These are phyloP conservation scores for Nepenthes alata DNA, from an alignment of 179 eudicot species.

Conservation along the genomic window DNA sequence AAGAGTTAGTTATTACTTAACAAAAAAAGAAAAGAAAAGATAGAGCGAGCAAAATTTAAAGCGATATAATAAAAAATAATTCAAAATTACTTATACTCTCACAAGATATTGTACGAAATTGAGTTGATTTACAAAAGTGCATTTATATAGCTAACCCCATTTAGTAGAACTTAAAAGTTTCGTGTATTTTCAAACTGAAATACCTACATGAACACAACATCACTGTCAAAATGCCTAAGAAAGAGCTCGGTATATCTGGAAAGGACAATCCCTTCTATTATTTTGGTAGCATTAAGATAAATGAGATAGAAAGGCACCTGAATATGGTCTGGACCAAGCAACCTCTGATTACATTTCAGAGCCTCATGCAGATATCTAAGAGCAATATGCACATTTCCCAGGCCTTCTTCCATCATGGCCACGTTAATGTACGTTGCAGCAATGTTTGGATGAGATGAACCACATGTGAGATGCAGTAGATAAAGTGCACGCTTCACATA, in stretches of 20 bases:
- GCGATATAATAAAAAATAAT: no score
- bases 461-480: slow-evolving; percentile 93
- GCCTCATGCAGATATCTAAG: slow-evolving; percentile 99
- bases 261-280: neutral
- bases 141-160: no score
- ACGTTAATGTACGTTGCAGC: slow-evolving; percentile 99
- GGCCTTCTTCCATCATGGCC: slow-evolving; percentile 99
- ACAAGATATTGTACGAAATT: no score
- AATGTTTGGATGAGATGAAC: slow-evolving; percentile 99
- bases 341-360: slow-evolving; percentile 89
- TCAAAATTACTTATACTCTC: no score
- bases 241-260: neutral
- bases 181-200: no score
- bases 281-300: neutral
- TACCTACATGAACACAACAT: no score
- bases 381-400: slow-evolving; percentile 97
- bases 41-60: no score
- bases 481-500: slow-evolving; percentile 97
- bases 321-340: slow-evolving; percentile 98
- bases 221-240: no score
- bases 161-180: no score
- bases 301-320: slow-evolving; percentile 49
- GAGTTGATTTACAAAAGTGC: no score
- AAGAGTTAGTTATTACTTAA: no score
- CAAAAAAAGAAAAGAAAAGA: no score